phyloP scores from a whole-genome alignment of 1,284 basidiomycete genomes.

The Coniferiporia weirii region DNA sequence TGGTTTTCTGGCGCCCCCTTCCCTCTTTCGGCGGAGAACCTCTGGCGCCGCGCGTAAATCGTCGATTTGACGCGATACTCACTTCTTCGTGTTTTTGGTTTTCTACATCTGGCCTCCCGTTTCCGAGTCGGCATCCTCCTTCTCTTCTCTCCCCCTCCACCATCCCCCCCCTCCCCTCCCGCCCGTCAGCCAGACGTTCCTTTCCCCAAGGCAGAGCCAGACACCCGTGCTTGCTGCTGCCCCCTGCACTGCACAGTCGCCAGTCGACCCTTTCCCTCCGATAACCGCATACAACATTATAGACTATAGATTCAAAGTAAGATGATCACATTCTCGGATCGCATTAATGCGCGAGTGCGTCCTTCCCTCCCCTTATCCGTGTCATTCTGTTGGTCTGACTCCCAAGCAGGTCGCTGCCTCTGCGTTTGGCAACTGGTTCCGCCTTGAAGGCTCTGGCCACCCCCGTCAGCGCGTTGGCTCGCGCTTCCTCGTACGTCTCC shows the following conservation, averaged over 20 bases:
- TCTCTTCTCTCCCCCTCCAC: neutral
- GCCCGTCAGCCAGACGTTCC: neutral
- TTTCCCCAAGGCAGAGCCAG: neutral
- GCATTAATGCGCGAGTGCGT: conserved; percentile 37
- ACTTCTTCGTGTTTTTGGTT: too few relatives aligned
- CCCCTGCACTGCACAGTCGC: neutral
- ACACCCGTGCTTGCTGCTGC: neutral
- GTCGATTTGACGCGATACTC: too few relatives aligned
- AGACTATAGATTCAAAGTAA: neutral
- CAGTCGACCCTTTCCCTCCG: too few relatives aligned
- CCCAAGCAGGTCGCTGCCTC: conserved; percentile 60
- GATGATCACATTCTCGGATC: conserved; percentile 32
- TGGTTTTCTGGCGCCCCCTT: too few relatives aligned
- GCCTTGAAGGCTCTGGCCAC: conserved; percentile 79
- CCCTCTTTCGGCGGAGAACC: too few relatives aligned
- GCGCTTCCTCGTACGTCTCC: conserved; percentile 59
- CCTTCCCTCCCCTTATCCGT: neutral
- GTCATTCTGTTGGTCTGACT: neutral
- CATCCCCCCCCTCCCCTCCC: neutral
- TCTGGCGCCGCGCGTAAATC: too few relatives aligned
- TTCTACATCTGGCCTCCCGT: too few relatives aligned
- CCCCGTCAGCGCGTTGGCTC: conserved; percentile 71
- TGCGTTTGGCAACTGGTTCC: conserved; percentile 75
- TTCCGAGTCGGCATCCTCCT: neutral
- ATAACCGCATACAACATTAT: neutral